Evolutionary conservation across 352 stramenopile species (phyloP).

Genomic region (Phytophthora kernoviae): DNA sequence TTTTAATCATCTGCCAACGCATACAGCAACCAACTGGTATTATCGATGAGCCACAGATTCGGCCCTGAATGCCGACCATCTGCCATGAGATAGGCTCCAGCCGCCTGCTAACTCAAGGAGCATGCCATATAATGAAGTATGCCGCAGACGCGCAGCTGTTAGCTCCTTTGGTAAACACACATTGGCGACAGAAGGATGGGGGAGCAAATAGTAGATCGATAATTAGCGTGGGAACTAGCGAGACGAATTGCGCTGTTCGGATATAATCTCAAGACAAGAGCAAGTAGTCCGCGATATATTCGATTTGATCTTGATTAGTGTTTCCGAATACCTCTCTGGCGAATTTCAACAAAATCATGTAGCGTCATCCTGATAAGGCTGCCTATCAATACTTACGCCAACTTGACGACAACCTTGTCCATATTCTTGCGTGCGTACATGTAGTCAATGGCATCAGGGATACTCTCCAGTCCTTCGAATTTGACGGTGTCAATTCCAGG

Average conservation of each 20-base stretch:
- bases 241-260: no score
- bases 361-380: no score
- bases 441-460: conserved; percentile 58
- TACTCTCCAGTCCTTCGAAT: conserved; percentile 39
- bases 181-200: no score
- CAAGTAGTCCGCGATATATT: no score
- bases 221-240: no score
- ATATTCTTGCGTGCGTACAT: conserved; percentile 72
- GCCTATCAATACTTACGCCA: conserved; percentile 12
- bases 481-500: conserved; percentile 30
- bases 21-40: not conserved
- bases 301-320: no score
- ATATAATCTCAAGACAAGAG: no score
- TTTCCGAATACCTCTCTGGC: no score
- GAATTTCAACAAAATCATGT: no score
- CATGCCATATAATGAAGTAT: not conserved
- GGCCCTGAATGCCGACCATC: not conserved
- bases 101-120: not conserved
- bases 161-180: no score
- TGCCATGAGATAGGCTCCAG: not conserved
- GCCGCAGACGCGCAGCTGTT: no score
- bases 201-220: no score
- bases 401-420: conserved; percentile 55
- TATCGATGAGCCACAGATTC: not conserved
- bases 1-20: not conserved